Percentiles rank a stretch among this genome's conserved stretches.
These are phyloP conservation scores for California macrophylla DNA, from an alignment of 441 rosid species.

Conservation along the genomic window DNA sequence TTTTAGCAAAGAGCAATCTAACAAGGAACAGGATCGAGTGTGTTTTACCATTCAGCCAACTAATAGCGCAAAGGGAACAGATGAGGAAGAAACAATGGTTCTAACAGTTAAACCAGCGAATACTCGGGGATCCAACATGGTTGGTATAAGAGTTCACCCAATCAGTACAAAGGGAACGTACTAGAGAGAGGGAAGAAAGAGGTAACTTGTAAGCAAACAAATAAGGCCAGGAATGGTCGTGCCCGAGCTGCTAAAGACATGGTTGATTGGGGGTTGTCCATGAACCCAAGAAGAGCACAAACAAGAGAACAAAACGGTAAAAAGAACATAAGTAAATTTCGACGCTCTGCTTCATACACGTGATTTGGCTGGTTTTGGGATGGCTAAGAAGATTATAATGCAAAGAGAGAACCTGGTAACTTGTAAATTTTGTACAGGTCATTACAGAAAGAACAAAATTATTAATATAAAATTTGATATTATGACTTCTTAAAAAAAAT, in stretches of 20 bases:
- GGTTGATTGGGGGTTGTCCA: slow-evolving; percentile 43
- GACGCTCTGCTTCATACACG: slow-evolving; percentile 22
- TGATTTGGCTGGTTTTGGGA: not conserved
- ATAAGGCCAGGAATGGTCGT: not conserved
- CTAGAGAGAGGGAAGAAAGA: slow-evolving; percentile 34
- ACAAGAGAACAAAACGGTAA: not conserved
- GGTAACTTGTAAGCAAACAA: not conserved
- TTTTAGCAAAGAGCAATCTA: not conserved
- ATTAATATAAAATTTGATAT: no score
- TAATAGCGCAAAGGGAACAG: not conserved
- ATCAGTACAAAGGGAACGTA: slow-evolving; percentile 16
- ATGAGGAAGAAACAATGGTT: not conserved
- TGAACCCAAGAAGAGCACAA: slow-evolving; percentile 14
- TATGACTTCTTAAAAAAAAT: no score
- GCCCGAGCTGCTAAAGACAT: slow-evolving; percentile 15
- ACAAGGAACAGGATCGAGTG: not conserved
- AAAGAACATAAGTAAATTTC: slow-evolving; percentile 16
- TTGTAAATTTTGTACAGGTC: not conserved
- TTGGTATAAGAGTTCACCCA: not conserved
- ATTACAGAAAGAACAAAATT: not conserved
- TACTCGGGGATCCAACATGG: not conserved
- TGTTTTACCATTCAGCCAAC: not conserved
- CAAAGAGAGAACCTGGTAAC: not conserved
- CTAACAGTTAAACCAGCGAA: not conserved
- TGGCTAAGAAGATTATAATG: not conserved